Conservation (phyloP, 2,329 filamentous ascomycete genomes). For the Fusarium decemcellulare region DNA sequence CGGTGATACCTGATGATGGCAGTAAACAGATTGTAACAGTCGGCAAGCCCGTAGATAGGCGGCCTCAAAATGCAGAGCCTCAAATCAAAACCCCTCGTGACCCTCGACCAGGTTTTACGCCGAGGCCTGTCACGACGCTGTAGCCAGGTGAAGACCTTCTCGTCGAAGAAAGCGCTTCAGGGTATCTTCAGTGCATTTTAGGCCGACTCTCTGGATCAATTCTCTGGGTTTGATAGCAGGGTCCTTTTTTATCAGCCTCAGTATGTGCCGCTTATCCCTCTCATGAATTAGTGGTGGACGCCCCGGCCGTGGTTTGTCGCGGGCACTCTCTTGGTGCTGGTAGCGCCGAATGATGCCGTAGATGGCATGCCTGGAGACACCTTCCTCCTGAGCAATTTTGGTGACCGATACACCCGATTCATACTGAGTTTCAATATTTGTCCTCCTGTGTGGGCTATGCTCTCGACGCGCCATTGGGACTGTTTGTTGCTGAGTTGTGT, state of each 20-base stretch:
- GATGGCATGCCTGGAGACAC: background rate
- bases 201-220: background rate
- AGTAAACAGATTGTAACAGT: background rate
- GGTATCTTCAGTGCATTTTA: background rate
- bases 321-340: background rate
- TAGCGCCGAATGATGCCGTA: background rate
- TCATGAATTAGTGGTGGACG: background rate
- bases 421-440: background rate
- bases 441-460: background rate
- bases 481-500: background rate
- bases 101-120: background rate
- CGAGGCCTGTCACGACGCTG: background rate
- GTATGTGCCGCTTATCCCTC: background rate
- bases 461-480: background rate
- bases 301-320: background rate
- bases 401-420: background rate
- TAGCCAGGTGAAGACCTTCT: background rate
- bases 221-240: background rate
- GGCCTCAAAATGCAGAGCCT: background rate
- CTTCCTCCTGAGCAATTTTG: background rate
- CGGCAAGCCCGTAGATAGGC: background rate
- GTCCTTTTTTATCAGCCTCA: background rate
- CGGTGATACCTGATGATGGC: slow-evolving; percentile 16
- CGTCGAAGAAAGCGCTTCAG: background rate
- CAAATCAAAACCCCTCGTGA: background rate